Base-by-base conservation (phyloP, 257 asterid species). In the Forsythia viridissima region DNA sequence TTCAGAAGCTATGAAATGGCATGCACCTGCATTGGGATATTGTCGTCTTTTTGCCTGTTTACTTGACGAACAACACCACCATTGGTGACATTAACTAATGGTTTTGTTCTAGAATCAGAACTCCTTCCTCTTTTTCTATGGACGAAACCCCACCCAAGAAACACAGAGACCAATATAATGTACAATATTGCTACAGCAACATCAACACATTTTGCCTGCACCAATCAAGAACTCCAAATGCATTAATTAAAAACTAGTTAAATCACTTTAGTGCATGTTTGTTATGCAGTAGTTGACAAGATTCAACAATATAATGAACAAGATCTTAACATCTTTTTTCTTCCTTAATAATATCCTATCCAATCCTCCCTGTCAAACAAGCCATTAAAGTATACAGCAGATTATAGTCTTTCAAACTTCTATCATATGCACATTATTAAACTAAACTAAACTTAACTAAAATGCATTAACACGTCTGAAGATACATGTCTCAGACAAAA, bases 191-290 rank as follows among this genome's bases (percentile, higher is more conserved):
- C 84, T 48, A 93, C 82, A 73, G 96, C 85, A 86, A 93, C 91
- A 84, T 96, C 99, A 83, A 96, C 84, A 76, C 99, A 96, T 85
- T 90, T 93, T 76, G 92, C 98, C 99, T 96, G 96, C 92, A 89
- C 3, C 75, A 71, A 68, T 76, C 67, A 83, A 76, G 57, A 86
- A 52, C 5, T 51, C 41, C 66, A 72, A 82, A 39, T 34, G 43
- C 48, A 66, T 75, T 79, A 78, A 37, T 52, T 82, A 48, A 13
- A 43, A 67, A 37, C 41, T 20, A 43, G 34, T 48, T 44, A 40
- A 20, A 75, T 72, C 59, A 71, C 24, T 48, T 55, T n/a, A n/a
- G 3, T 57, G 12, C 66, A 4, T 57, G 30, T 57, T 18, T n/a
- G 66, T 4, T n/a, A 57, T 57, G 65, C 20, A n/a, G 4, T 57